Percentiles rank a stretch among this genome's conserved stretches.
Evolutionary conservation across 192 early-diverging fungal genomes (phyloP).

Genomic region (Martensiomyces pterosporus): DNA sequence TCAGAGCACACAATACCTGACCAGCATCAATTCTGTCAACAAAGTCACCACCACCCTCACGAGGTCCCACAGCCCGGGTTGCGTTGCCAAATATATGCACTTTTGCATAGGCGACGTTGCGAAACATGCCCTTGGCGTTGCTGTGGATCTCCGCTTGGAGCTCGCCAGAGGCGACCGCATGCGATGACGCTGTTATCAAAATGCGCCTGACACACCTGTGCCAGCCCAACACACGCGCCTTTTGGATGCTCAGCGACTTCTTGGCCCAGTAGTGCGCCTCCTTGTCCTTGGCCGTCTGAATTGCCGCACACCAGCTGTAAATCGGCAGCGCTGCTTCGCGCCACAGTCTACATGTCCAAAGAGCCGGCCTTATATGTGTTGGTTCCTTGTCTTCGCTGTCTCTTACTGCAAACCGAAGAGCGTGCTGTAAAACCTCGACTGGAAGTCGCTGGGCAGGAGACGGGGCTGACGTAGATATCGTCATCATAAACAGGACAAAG

Average conservation of each 20-base stretch:
- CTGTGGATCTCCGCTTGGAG: not conserved
- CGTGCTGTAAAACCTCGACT: slow-evolving; percentile 9
- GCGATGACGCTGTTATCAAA: slow-evolving; percentile 1
- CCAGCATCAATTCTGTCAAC: too few relatives aligned
- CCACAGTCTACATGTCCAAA: slow-evolving; percentile 19
- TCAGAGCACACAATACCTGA: too few relatives aligned
- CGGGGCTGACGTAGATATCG: too few relatives aligned
- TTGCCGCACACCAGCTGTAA: slow-evolving; percentile 15
- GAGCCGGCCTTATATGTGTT: slow-evolving; percentile 2
- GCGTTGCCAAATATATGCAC: slow-evolving; percentile 8
- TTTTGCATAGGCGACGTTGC: slow-evolving; percentile 8
- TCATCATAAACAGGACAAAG: too few relatives aligned
- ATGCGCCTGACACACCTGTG: slow-evolving; percentile 3
- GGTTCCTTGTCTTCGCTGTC: slow-evolving; percentile 28
- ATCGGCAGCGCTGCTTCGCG: slow-evolving; percentile 14
- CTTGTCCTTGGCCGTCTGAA: slow-evolving; percentile 5
- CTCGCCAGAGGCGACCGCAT: not conserved
- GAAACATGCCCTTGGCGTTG: not conserved
- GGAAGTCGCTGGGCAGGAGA: slow-evolving; percentile 19
- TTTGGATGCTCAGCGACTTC: slow-evolving; percentile 13
- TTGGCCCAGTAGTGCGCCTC: slow-evolving; percentile 16
- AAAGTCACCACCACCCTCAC: slow-evolving; percentile 2
- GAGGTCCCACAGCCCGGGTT: not conserved
- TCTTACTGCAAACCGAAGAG: too few relatives aligned
- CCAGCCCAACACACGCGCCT: slow-evolving; percentile 23